Evolutionary conservation across 176 grass and related monocot genomes (phyloP).

Genomic region (sorghum (Sorghum bicolor)): DNA sequence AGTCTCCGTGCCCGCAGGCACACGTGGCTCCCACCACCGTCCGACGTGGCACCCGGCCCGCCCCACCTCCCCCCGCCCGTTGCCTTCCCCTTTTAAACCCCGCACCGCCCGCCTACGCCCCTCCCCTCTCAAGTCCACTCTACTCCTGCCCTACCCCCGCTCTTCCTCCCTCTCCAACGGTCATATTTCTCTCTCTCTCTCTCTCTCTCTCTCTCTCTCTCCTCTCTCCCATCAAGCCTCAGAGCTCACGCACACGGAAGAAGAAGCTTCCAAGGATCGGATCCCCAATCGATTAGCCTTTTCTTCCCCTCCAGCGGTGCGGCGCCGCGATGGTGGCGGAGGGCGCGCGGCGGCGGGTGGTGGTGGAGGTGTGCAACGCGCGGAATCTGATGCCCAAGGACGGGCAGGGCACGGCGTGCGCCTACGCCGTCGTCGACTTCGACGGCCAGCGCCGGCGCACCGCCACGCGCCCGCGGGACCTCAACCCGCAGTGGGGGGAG

Average conservation of each 20-base stretch:
- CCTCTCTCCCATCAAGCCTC: too few species aligned
- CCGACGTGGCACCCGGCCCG: slow-evolving; percentile 40
- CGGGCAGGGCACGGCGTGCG: slow-evolving; percentile 90
- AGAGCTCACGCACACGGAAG: neutral
- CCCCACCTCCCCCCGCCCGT: slow-evolving; percentile 18
- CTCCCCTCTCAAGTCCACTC: neutral
- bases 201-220: too few species aligned
- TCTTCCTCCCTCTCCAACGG: slow-evolving; percentile 25
- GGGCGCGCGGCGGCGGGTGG: slow-evolving; percentile 50
- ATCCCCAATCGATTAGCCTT: neutral
- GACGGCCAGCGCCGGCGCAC: slow-evolving; percentile 96
- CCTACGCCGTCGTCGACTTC: slow-evolving; percentile 96
- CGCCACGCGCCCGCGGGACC: slow-evolving; percentile 65
- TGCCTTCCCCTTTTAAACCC: slow-evolving; percentile 42
- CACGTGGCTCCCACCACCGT: slow-evolving; percentile 29
- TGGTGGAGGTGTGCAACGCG: slow-evolving; percentile 94
- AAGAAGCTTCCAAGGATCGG: slow-evolving; percentile 27
- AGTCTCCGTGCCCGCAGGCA: slow-evolving; percentile 33
- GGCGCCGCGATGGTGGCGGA: slow-evolving; percentile 43
- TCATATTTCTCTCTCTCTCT: slow-evolving; percentile 7
- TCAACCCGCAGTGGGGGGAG: slow-evolving; percentile 94
- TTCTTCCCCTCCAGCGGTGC: neutral
- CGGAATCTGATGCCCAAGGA: slow-evolving; percentile 98
- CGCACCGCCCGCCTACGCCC: neutral
- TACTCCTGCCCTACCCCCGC: neutral